phyloP scores from a whole-genome alignment of 305 asterid species.

The Solanum chacoense region DNA sequence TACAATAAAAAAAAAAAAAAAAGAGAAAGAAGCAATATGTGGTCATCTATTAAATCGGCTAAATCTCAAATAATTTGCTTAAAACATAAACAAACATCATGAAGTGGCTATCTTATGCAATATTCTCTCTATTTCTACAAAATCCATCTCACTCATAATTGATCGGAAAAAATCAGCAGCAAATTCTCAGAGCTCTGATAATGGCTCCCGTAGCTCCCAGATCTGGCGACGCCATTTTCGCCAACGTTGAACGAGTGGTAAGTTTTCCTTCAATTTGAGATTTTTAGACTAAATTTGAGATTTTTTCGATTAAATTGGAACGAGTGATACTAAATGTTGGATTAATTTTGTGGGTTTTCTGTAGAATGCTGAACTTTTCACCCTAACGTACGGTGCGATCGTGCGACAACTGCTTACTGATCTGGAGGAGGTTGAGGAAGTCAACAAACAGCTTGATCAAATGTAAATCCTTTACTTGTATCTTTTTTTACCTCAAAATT shows the following conservation, averaged over 20 bases:
- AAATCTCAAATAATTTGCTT: neutral
- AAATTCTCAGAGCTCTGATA: neutral
- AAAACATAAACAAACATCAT: neutral
- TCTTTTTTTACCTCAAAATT: neutral
- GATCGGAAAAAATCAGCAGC: neutral
- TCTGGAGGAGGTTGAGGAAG: constrained; percentile 98
- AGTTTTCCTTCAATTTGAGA: neutral
- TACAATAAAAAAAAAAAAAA: too few species aligned
- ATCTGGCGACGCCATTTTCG: constrained; percentile 90
- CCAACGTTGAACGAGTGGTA: constrained; percentile 90
- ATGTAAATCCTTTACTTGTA: constrained; percentile 29
- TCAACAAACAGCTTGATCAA: constrained; percentile 93
- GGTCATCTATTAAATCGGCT: neutral
- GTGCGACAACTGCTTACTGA: constrained; percentile 95
- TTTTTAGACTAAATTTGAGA: neutral
- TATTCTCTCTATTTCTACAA: neutral
- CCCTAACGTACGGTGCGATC: constrained; percentile 84
- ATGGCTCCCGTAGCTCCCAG: constrained; percentile 84
- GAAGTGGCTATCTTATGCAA: neutral
- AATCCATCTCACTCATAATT: neutral
- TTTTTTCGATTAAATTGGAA: neutral
- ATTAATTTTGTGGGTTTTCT: neutral
- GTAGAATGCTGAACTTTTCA: constrained; percentile 90
- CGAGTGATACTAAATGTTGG: neutral
- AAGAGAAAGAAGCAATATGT: neutral